Evolutionary conservation across 495 filamentous ascomycete species (phyloP), one percentile per base, ranked within the genome.

Genomic region (Hypoxylon intermedium): DNA sequence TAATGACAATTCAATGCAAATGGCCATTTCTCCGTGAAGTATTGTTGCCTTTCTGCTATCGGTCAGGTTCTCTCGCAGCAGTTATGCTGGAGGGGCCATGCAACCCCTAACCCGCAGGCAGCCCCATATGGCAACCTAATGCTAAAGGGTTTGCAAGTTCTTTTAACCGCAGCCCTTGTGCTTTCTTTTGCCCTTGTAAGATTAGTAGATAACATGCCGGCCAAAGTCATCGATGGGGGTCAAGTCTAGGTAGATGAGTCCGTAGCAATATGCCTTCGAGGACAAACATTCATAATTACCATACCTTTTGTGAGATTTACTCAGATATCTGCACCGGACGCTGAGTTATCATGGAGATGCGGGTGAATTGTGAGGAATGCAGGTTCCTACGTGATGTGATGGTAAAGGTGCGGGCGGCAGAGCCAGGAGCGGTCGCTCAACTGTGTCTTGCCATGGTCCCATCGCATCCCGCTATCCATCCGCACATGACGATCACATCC

Each of bases 341-440:
- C 31, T 51, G 45, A 47, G 43, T 31, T 2, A 34, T 48, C 55
- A 36, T 55, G 38, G 19, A 24, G 31, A 19, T 55, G 19, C 6
- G 20, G 37, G 42, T 18, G 50, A 59, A 59, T 59, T 49, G 34
- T 21, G 18, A 42, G 19, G 21, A 24, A 51, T 55, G 50, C 50
- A 42, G 19, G 28, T 40, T 45, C 50, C 44, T 46, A 59, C 38
- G 33, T 19, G 44, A 45, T 50, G 49, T 40, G 37, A 54, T 64
- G 11, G 36, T 45, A 38, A 50, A 59, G 28, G 55, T 36, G 38
- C 33, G 45, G 49, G 46, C 40, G 45, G 28, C n/a, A 15, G 43
- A 51, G 38, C 40, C 50, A 59, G 61, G 61, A 65, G 61, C 50
- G 55, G 55, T 58, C 50, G 61, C 61, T 65, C 61, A 55, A 65